Percentiles rank a stretch among this genome's conserved stretches.
phyloP scores from a whole-genome alignment of 2,329 filamentous ascomycete species.

The Thielaviopsis musarum region DNA sequence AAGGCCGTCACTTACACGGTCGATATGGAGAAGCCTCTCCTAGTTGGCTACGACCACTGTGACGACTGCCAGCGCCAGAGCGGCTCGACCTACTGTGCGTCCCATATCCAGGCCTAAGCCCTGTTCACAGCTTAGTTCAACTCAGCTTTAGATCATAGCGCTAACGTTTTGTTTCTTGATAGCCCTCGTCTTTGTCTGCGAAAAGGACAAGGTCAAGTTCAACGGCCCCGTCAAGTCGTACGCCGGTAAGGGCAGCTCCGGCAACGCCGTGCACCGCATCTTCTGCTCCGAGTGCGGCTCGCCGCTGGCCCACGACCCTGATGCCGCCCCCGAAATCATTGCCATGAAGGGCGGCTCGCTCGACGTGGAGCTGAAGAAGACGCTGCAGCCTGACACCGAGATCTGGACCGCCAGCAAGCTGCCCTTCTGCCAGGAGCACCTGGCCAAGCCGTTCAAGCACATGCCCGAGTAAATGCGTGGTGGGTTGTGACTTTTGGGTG shows the following conservation, averaged over 20 bases:
- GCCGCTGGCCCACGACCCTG: conserved; percentile 53
- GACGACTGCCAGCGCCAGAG: conserved; percentile 57
- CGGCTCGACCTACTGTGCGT: conserved; percentile 50
- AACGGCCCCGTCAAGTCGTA: conserved; percentile 49
- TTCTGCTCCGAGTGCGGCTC: conserved; percentile 56
- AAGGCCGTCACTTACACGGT: conserved; percentile 52
- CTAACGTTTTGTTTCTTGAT: background rate
- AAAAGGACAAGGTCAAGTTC: conserved; percentile 47
- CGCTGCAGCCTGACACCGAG: conserved; percentile 49
- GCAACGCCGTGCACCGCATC: conserved; percentile 47
- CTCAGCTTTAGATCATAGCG: too few relatives aligned
- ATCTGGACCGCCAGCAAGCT: conserved; percentile 55
- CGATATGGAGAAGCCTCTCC: conserved; percentile 31
- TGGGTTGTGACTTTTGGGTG: background rate
- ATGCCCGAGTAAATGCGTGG: conserved; percentile 37
- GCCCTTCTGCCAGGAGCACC: conserved; percentile 50
- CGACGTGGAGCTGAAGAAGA: conserved; percentile 48
- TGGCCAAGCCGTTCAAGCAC: conserved; percentile 44
- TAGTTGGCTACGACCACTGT: conserved; percentile 53
- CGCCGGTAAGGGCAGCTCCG: conserved; percentile 41
- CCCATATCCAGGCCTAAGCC: background rate
- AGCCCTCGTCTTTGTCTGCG: conserved; percentile 50
- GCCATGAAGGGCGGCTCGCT: conserved; percentile 52
- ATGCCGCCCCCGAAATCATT: conserved; percentile 53
- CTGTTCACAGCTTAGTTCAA: too few relatives aligned